A percentile compares a stretch with the other conserved stretches of the same genome.
phyloP scores from a whole-genome alignment of 345 rosid genomes.

The Microthlaspi erraticum region DNA sequence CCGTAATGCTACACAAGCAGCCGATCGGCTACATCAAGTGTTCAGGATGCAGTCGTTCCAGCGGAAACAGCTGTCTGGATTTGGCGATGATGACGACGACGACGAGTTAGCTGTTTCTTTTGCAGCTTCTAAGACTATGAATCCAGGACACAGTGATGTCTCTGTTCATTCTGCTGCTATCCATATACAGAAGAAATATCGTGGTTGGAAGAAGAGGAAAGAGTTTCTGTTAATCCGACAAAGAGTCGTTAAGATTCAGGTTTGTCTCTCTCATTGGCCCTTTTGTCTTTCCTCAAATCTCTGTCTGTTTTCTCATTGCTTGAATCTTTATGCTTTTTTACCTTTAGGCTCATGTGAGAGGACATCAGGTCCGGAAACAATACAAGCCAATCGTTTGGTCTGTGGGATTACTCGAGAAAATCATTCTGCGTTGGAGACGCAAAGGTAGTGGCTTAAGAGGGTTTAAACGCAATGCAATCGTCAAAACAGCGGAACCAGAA shows the following conservation, averaged over 20 bases:
- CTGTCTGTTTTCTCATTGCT: conserved; percentile 16
- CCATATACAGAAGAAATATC: conserved; percentile 87
- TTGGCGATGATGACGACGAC: conserved; percentile 51
- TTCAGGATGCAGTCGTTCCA: conserved; percentile 90
- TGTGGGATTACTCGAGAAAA: conserved; percentile 88
- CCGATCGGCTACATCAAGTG: conserved; percentile 77
- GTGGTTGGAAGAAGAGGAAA: conserved; percentile 88
- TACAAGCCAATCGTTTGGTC: conserved; percentile 79
- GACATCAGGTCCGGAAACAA: conserved; percentile 88
- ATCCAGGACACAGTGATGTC: conserved; percentile 51
- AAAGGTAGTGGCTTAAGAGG: conserved; percentile 89
- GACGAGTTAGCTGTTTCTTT: conserved; percentile 65
- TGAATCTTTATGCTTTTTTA: conserved; percentile 23
- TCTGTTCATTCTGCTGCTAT: conserved; percentile 69
- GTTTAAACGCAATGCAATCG: conserved; percentile 58
- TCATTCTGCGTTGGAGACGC: conserved; percentile 92
- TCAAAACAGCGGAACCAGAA: conserved; percentile 49
- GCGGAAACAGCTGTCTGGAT: conserved; percentile 57
- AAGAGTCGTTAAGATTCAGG: conserved; percentile 94
- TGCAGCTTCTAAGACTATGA: conserved; percentile 55
- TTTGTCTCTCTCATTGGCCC: conserved; percentile 31
- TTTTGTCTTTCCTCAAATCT: conserved; percentile 3
- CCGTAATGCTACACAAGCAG: conserved; percentile 95
- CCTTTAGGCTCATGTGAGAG: conserved; percentile 84
- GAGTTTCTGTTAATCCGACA: conserved; percentile 81